phyloP scores from a whole-genome alignment of 805 yeast species.

The Metschnikowia picachoensis region DNA sequence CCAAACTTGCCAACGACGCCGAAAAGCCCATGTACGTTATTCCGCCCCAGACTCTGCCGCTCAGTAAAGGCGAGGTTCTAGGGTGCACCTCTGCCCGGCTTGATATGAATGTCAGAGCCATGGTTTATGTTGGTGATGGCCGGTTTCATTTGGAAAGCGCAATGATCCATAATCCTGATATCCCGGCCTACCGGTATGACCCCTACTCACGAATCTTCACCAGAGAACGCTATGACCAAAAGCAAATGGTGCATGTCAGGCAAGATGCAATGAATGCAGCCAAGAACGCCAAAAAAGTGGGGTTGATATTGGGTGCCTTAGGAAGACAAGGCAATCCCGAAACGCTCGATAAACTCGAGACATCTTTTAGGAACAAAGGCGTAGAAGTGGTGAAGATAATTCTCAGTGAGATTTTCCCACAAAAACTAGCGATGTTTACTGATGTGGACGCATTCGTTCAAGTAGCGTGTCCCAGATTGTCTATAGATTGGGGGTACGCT shows the following conservation, averaged over 20 bases:
- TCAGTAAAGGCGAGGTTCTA: slow-evolving; percentile 92
- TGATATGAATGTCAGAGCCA: slow-evolving; percentile 62
- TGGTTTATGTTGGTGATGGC: slow-evolving; percentile 94
- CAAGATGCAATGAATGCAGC: slow-evolving; percentile 71
- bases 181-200: slow-evolving; percentile 91
- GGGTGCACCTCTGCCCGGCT: slow-evolving; percentile 93
- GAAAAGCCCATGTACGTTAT: slow-evolving; percentile 54
- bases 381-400: slow-evolving; percentile 75
- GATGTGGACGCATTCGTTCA: slow-evolving; percentile 94
- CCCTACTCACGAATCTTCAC: slow-evolving; percentile 93
- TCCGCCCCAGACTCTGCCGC: slow-evolving; percentile 89
- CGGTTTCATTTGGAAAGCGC: slow-evolving; percentile 92
- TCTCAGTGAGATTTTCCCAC: slow-evolving; percentile 90
- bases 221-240: slow-evolving; percentile 80
- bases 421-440: slow-evolving; percentile 85
- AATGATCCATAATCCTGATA: slow-evolving; percentile 93
- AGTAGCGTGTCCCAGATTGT: slow-evolving; percentile 94
- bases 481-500: slow-evolving; percentile 99
- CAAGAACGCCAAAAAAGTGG: slow-evolving; percentile 57
- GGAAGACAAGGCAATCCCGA: slow-evolving; percentile 92
- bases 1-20: slow-evolving; percentile 49
- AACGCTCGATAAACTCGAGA: slow-evolving; percentile 67
- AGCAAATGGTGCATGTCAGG: slow-evolving; percentile 72
- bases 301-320: slow-evolving; percentile 84
- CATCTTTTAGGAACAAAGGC: slow-evolving; percentile 49